Percentiles rank a stretch among this genome's conserved stretches.
Conservation (phyloP, 306 rosid genomes). For the Trifolium subterraneum region DNA sequence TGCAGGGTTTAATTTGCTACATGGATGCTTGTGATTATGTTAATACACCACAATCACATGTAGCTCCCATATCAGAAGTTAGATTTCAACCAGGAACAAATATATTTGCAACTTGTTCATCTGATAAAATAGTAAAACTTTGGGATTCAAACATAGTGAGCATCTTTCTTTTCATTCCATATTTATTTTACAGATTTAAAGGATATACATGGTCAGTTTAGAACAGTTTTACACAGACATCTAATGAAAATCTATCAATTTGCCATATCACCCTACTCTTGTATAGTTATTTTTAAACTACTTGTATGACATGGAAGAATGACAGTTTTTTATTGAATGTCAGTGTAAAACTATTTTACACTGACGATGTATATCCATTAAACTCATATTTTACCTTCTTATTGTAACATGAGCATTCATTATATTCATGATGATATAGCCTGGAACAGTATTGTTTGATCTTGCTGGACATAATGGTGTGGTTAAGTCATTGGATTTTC, state of each 20-base stretch:
- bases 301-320: too few species aligned
- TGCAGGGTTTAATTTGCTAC: slow-evolving; percentile 14
- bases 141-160: slow-evolving; percentile 7
- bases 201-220: too few species aligned
- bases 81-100: background rate
- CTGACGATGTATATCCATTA: too few species aligned
- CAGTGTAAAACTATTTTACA: too few species aligned
- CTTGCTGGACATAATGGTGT: slow-evolving; percentile 1
- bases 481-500: slow-evolving; percentile 23
- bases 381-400: background rate
- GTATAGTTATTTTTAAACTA: too few species aligned
- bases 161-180: background rate
- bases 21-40: slow-evolving; percentile 1
- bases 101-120: slow-evolving; percentile 16
- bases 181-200: too few species aligned
- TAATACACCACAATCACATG: background rate
- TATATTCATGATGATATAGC: slow-evolving; percentile 3
- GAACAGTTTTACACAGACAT: too few species aligned
- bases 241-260: too few species aligned
- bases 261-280: too few species aligned
- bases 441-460: background rate
- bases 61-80: background rate
- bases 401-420: slow-evolving; percentile 3
- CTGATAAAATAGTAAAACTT: background rate
- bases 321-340: too few species aligned